Conservation (phyloP, 2,329 filamentous ascomycete species). For the Pestalotiopsis sp. region DNA sequence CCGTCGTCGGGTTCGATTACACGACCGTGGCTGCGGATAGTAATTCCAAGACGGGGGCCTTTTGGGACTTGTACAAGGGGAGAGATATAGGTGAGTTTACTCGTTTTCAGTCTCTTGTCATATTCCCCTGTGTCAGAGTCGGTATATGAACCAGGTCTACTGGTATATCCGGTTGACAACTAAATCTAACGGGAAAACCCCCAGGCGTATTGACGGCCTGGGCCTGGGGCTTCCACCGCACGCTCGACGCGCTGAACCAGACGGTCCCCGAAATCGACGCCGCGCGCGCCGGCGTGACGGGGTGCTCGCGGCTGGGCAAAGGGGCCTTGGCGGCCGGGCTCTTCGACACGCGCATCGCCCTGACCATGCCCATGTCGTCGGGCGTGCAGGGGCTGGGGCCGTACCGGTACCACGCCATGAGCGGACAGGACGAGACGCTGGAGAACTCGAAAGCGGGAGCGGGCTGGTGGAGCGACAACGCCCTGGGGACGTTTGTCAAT, state of each 20-base stretch:
- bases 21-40: slow-evolving; percentile 50
- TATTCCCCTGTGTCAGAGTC: too few relatives aligned
- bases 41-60: slow-evolving; percentile 50
- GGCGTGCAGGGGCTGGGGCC: slow-evolving; percentile 59
- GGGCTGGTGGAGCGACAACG: slow-evolving; percentile 57
- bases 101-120: too few relatives aligned
- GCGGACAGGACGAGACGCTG: slow-evolving; percentile 47
- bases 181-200: background rate
- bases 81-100: slow-evolving; percentile 47
- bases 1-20: slow-evolving; percentile 53
- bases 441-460: slow-evolving; percentile 55
- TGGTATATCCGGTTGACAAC: too few relatives aligned
- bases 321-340: slow-evolving; percentile 55
- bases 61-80: slow-evolving; percentile 52
- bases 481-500: slow-evolving; percentile 59
- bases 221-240: slow-evolving; percentile 58
- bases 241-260: slow-evolving; percentile 53
- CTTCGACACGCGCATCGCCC: slow-evolving; percentile 53
- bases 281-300: slow-evolving; percentile 48
- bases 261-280: slow-evolving; percentile 49
- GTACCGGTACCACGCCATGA: slow-evolving; percentile 50
- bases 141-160: too few relatives aligned
- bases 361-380: slow-evolving; percentile 59
- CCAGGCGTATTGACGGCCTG: slow-evolving; percentile 54
- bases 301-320: slow-evolving; percentile 58